Evolutionary conservation across 371 early-diverging fungal species (phyloP).

Genomic region (Entomophthora muscae): DNA sequence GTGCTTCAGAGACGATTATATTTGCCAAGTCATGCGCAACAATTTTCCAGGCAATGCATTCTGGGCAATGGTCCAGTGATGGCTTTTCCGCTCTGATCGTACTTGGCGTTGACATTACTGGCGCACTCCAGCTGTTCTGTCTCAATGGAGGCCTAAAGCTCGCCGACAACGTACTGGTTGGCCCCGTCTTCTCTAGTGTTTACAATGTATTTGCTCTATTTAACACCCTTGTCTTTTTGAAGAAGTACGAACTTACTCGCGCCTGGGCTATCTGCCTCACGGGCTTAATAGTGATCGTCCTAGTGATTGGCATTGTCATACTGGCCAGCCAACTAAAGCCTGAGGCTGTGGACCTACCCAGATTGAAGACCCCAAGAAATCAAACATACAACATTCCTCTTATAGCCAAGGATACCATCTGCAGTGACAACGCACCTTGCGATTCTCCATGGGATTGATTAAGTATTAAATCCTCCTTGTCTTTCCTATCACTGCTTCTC

Average conservation of each 20-base stretch:
- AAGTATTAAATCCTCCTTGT: no score
- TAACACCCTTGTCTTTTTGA: slow-evolving; percentile 41
- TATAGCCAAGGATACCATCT: no score
- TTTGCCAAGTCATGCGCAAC: slow-evolving; percentile 47
- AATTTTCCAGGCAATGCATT: neutral
- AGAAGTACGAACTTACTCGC: slow-evolving; percentile 31
- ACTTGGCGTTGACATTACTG: slow-evolving; percentile 29
- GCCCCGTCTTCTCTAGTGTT: slow-evolving; percentile 45
- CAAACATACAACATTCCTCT: no score
- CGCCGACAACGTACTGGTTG: slow-evolving; percentile 41
- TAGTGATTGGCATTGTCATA: neutral
- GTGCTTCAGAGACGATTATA: slow-evolving; percentile 41
- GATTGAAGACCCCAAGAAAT: no score
- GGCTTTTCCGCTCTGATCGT: neutral
- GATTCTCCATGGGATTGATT: no score
- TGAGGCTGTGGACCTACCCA: neutral
- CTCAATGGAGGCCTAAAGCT: no score
- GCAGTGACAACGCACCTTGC: no score
- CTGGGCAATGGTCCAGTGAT: neutral
- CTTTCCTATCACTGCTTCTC: no score
- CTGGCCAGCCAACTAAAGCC: neutral
- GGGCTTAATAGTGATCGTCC: slow-evolving; percentile 24
- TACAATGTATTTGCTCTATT: no score
- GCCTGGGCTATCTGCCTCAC: slow-evolving; percentile 34
- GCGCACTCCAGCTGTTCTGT: slow-evolving; percentile 38